Conservation (phyloP, 1,284 basidiomycete species). For the Neolentinus lepideus region DNA sequence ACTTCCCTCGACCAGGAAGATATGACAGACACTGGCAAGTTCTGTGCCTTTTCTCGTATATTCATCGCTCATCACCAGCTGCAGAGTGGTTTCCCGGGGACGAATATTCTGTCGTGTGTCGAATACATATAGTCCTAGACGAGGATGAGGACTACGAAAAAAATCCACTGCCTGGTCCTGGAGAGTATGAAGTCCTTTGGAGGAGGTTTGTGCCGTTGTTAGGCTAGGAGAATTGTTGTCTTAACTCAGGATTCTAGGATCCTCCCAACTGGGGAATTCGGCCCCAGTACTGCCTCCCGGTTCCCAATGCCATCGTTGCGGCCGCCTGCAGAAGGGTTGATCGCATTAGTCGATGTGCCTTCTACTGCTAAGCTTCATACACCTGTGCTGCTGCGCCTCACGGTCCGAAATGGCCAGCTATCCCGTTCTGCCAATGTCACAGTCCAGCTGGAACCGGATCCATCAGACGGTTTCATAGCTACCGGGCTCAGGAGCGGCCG, state of each 20-base stretch:
- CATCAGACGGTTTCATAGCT: slow-evolving; percentile 59
- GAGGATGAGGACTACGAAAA: slow-evolving; percentile 31
- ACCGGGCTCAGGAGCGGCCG: slow-evolving; percentile 61
- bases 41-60: not conserved
- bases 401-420: slow-evolving; percentile 57
- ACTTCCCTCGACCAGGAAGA: slow-evolving; percentile 25
- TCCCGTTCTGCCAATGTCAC: slow-evolving; percentile 57
- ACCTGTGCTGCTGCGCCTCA: slow-evolving; percentile 47
- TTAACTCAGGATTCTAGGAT: slow-evolving; percentile 26
- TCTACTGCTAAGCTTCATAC: slow-evolving; percentile 53
- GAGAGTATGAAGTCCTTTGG: slow-evolving; percentile 60
- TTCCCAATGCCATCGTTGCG: slow-evolving; percentile 51
- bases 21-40: slow-evolving; percentile 16
- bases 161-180: slow-evolving; percentile 38
- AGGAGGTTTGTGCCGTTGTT: slow-evolving; percentile 38
- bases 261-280: slow-evolving; percentile 31
- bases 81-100: slow-evolving; percentile 60
- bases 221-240: not conserved
- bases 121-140: slow-evolving; percentile 36
- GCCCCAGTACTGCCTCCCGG: slow-evolving; percentile 37
- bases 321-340: slow-evolving; percentile 49
- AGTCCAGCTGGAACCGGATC: slow-evolving; percentile 62
- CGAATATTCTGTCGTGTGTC: slow-evolving; percentile 49
- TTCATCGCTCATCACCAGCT: slow-evolving; percentile 5
- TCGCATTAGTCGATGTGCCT: slow-evolving; percentile 59